Conservation (phyloP, 805 yeast species). For the Saturnispora galanensis region DNA sequence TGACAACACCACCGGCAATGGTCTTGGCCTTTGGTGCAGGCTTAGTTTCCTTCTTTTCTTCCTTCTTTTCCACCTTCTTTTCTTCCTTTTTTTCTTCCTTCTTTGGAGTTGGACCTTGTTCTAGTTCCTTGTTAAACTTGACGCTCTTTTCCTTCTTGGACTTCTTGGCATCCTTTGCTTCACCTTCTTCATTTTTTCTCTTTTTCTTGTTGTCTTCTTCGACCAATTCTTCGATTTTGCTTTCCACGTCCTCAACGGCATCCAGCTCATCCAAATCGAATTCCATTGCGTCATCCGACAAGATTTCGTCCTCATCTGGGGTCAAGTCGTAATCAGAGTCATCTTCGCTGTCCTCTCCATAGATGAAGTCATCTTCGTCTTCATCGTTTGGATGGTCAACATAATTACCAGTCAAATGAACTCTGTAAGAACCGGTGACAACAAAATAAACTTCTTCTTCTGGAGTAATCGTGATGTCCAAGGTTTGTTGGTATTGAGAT, state of each 20-base stretch:
- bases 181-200: constrained; percentile 21
- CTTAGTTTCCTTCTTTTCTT: constrained; percentile 19
- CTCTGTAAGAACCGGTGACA: constrained; percentile 91
- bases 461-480: constrained; percentile 84
- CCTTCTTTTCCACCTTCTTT: constrained; percentile 15
- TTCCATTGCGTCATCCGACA: constrained; percentile 32
- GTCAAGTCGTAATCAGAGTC: constrained; percentile 55
- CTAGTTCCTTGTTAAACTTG: constrained; percentile 81
- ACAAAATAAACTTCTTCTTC: constrained; percentile 91
- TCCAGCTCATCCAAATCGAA: constrained; percentile 55
- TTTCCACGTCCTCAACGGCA: constrained; percentile 60
- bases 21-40: constrained; percentile 53
- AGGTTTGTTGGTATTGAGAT: constrained; percentile 75
- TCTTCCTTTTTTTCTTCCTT: constrained; percentile 13
- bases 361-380: constrained; percentile 42
- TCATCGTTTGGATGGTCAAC: constrained; percentile 90
- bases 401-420: constrained; percentile 90
- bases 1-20: constrained; percentile 83
- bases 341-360: constrained; percentile 39
- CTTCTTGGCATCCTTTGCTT: constrained; percentile 28
- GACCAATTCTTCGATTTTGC: constrained; percentile 63
- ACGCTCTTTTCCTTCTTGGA: constrained; percentile 56
- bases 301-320: constrained; percentile 66
- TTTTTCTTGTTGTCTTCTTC: constrained; percentile 43
- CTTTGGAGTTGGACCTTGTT: constrained; percentile 74